Conservation (phyloP, 2,329 filamentous ascomycete genomes). For the Aspergillus ibericus region DNA sequence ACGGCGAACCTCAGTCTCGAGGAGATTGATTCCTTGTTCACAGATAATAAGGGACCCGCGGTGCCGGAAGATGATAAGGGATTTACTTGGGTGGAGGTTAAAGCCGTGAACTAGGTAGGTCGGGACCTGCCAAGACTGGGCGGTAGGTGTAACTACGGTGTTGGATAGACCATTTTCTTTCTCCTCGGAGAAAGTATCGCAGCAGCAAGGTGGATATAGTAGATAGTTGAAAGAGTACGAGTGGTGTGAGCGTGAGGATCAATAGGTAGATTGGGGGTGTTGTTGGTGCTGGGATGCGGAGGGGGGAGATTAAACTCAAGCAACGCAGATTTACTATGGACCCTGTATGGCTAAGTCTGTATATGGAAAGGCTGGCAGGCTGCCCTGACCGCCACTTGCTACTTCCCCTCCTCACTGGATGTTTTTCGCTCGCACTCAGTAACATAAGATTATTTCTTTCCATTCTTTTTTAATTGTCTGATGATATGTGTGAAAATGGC, state of each 20-base stretch:
- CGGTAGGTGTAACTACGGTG: neutral
- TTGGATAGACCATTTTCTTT: neutral
- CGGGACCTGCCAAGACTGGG: neutral
- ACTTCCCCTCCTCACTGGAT: neutral
- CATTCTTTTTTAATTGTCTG: neutral
- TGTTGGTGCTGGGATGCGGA: neutral
- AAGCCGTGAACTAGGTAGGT: neutral
- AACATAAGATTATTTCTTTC: neutral
- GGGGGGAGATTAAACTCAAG: too few species aligned
- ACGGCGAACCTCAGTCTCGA: slow-evolving; percentile 46
- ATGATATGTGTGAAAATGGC: neutral
- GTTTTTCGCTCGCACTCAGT: neutral
- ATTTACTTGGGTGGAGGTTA: neutral
- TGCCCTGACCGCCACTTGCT: neutral
- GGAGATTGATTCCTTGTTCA: slow-evolving; percentile 48
- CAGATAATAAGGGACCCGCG: slow-evolving; percentile 11
- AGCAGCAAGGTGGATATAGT: neutral
- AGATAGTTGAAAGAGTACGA: neutral
- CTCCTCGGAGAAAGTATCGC: neutral
- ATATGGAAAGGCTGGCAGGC: neutral
- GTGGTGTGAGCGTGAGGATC: neutral
- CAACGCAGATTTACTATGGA: neutral
- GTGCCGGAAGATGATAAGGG: neutral
- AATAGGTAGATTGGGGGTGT: neutral
- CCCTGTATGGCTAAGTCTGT: neutral